Evolutionary conservation across 2,329 filamentous ascomycete species (phyloP), one percentile per base, ranked within the genome.

Genomic region (Rhytidhysteron rufulum): DNA sequence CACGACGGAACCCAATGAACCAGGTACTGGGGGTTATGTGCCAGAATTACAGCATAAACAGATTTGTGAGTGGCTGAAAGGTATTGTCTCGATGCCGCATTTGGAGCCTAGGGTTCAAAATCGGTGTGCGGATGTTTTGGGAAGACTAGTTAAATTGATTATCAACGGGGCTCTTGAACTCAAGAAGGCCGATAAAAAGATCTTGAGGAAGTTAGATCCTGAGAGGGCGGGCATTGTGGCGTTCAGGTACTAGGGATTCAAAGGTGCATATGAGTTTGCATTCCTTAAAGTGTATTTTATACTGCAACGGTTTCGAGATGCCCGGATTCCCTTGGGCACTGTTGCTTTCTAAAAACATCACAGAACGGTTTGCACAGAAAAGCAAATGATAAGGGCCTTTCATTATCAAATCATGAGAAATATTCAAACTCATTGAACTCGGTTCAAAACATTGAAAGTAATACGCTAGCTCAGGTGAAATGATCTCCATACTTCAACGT

Each of bases 161-260:
- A 53, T 68, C 19, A 66, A 67, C 48, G 63, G 63, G 5, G 64
- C 57, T 31, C 39, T 65, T 45, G 55, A 53, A 30, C 31, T 58
- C 31, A 53, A 58, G 27, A 55, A 45, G 40, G 43, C 47, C 51
- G 51, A 46, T 33, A 50, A 44, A 34, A 47, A 51, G 7, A 42
- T 61, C 38, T 19, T 61, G 33, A 62, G 53, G 21, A 59, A 57
- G 40, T 30, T 66, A 27, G 64, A 67, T 54, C 44, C 55, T 24
- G 61, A 60, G 40, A 45, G 63, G 39, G 57, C 62, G 37, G 63
- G 64, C 21, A 55, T 68, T 39, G 60, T 59, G 5, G 59, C 61
- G 52, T 62, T 67, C 37, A 57, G 64, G 42, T 68, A 65, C 53
- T 67, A 45, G 47, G 27, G n/a, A n/a, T n/a, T n/a, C n/a, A n/a